Evolutionary conservation across 2,329 filamentous ascomycete genomes (phyloP), one percentile per base, ranked within the genome.

Genomic region (Byssoonygena ceratinophila): DNA sequence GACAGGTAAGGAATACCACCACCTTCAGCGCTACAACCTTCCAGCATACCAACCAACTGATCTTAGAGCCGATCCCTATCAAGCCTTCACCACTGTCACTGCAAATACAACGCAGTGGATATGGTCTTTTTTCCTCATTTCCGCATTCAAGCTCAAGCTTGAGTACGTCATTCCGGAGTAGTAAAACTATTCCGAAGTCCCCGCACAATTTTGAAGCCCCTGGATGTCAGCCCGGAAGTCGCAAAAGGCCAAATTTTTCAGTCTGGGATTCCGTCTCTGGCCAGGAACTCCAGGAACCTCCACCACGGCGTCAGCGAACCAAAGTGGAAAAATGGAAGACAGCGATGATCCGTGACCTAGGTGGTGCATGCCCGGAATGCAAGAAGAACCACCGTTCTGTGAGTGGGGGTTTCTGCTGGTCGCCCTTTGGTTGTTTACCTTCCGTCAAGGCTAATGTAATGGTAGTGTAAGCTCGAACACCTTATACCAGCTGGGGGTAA

Each of bases 381-480:
- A 53, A 39, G 18, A 40, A 27, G 43, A 53, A 53, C 12, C 51
- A 53, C 41, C 44, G 44, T 32, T 31, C 25, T 18, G 51, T 53
- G 34, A 53, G 44, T 41, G 31, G 8, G 4, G 23, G 1, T 5
- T 23, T 32, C 23, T 25, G 29, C 22, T 7, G 6, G 14, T 11
- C 11, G 5, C 16, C 36, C n/a, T 20, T 39, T 20, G n/a, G n/a
- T 39, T 22, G 5, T 7, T 5, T 39, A 8, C 16, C 6, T 20
- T 16, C 20, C 22, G n/a, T 14, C 23, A 7, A 23, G 5, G 29
- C 44, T 47, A 36, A 40, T 41, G 9, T 22, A 12, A 37, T 43
- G 16, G 27, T 39, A 52, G 49, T 52, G 49, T 37, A 52, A 46
- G 23, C 11, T 46, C 31, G 49, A 52, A 16, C 49, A 52, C n/a